phyloP scores from a whole-genome alignment of 2,329 filamentous ascomycete species.

The Seiridium unicorne region DNA sequence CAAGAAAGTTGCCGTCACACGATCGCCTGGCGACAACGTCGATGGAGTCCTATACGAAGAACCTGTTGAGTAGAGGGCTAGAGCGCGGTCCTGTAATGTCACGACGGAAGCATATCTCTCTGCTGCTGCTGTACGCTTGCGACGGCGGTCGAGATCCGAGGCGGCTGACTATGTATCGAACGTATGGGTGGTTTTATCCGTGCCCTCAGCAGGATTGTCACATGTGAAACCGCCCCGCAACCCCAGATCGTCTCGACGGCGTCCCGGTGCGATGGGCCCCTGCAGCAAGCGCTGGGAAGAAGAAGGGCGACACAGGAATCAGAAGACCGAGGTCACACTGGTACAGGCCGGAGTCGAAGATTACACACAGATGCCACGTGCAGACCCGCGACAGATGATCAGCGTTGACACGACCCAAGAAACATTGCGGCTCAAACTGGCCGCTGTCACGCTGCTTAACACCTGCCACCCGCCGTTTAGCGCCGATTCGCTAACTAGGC shows the following conservation, averaged over 20 bases:
- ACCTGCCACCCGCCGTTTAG: no score
- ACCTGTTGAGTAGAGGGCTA: background rate
- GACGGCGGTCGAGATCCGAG: no score
- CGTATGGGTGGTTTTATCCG: background rate
- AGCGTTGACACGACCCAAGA: background rate
- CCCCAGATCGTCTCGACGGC: background rate
- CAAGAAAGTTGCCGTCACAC: background rate
- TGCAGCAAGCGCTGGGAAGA: background rate
- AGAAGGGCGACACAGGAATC: background rate
- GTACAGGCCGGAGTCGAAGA: no score
- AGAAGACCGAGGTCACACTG: background rate
- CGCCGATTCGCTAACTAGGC: no score
- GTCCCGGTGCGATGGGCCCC: background rate
- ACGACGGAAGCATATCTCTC: background rate
- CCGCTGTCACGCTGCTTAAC: background rate
- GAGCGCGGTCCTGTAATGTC: background rate
- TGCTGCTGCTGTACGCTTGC: no score
- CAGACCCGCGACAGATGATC: no score
- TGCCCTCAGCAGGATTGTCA: background rate
- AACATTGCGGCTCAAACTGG: background rate
- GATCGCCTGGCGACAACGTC: background rate
- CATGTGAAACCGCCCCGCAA: conserved; percentile 8
- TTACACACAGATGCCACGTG: no score
- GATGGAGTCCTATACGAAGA: background rate
- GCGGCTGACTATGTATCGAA: no score